Evolutionary conservation across 169 alveolate genomes (phyloP), one percentile per base, ranked within the genome.

Genomic region (Plasmodium vinckei): DNA sequence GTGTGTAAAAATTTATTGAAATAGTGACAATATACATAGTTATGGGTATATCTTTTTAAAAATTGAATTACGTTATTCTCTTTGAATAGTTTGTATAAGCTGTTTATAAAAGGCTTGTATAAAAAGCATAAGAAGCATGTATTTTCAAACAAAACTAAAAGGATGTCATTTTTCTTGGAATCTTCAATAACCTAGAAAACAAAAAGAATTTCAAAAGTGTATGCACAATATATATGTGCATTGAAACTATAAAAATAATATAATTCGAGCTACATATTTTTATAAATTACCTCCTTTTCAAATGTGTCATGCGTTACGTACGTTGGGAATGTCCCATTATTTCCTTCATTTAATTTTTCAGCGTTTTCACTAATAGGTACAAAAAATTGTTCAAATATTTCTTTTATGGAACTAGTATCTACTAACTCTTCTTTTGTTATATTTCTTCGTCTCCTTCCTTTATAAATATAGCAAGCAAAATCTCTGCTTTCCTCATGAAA

Each of bases 61-160:
- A 56, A 33, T 15, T 4, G 5, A 27, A 42, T 47, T 27, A 77
- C 88, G 21, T 77, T 61, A 46, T 77, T 77, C 68, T 77, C 88
- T 75, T 77, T 77, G 51, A 77, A 77, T 57, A 77, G 57, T 53
- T 77, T 77, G 57, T 77, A 77, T 51, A 77, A 57, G 49, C 77
- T 77, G 33, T 77, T 77, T 77, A 77, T 77, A 77, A 77, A 77
- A 13, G 88, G 88, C 72, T 77, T 77, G 75, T 77, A 77, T 25
- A 77, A 23, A 46, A 77, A 77, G 69, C 88, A 77, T 44, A 77
- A 51, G 69, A 77, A 77, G 61, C 88, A 77, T 19, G 88, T 77
- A 27, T 77, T 65, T 68, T 77, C 88, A 57, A 77, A 77, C 57
- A 77, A 39, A 49, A 77, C 77, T 49, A 77, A 46, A 19, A 77